phyloP scores from a whole-genome alignment of 2,329 filamentous ascomycete species.

The Colletotrichum tofieldiae region DNA sequence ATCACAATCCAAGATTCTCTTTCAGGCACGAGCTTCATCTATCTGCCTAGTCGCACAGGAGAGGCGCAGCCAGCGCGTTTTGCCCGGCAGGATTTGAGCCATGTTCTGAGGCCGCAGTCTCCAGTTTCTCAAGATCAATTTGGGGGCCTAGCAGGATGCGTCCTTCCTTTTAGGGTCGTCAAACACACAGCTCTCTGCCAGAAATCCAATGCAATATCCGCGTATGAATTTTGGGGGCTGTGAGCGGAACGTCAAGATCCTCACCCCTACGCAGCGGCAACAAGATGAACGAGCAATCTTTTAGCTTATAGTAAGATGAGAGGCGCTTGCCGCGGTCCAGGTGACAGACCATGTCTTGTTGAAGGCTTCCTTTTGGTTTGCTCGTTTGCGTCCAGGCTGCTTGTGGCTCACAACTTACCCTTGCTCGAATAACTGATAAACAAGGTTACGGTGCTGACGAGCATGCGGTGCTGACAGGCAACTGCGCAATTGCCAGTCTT shows the following conservation, averaged over 20 bases:
- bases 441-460: conserved; percentile 18
- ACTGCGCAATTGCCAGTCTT: conserved; percentile 7
- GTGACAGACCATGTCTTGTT: not conserved
- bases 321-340: not conserved
- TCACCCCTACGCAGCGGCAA: not conserved
- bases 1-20: not conserved
- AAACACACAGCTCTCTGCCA: not conserved
- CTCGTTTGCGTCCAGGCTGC: not conserved
- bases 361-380: not conserved
- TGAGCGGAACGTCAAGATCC: not conserved
- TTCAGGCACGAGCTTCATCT: conserved; percentile 6
- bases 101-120: not conserved
- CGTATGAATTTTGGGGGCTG: not conserved
- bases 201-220: not conserved
- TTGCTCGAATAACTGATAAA: not conserved
- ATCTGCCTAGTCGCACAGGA: conserved; percentile 20
- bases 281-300: no score
- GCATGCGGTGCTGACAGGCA: conserved; percentile 12
- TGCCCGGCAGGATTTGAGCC: conserved; percentile 11
- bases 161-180: not conserved
- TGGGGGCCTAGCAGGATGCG: not conserved
- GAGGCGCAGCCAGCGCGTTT: conserved; percentile 19
- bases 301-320: not conserved
- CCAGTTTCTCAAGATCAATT: conserved; percentile 1
- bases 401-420: not conserved